Base-by-base conservation (phyloP, 495 filamentous ascomycete species). In the Hamigera avellanea region DNA sequence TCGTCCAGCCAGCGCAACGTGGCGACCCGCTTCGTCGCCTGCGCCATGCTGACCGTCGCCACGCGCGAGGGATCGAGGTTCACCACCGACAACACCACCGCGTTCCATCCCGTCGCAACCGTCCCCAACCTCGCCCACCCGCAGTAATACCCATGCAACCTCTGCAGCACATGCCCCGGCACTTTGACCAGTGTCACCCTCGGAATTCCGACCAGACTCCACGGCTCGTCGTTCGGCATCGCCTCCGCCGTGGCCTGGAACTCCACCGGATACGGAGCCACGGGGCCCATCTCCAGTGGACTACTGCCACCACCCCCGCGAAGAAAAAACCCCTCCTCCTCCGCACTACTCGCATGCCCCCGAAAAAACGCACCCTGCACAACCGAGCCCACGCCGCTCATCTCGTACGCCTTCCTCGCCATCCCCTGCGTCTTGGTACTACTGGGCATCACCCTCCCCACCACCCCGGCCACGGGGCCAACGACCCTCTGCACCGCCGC, bases 111-210 rank as follows among this genome's bases (percentile, higher is more conserved):
- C 1, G 44, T 28, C 0, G 26, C 23, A 5, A 42, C 5, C 14
- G 28, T 6, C 28, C 14, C 28, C 14, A n/a, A 12, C 6, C 28
- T 4, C 3, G 65, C 64, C 75, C 78, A 83, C 19, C 72, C 76
- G 41, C 80, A 76, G 43, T 77, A 82, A 29, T 76, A 61, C 0
- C 78, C 79, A 17, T 58, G 57, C 3, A 81, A 52, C 14, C 67
- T 64, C 32, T 69, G 55, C 2, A 52, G 36, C 14, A 77, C 51
- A 19, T 69, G 59, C 5, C 66, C 64, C 2, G 62, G 44, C 0
- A 75, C 51, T 29, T 50, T 61, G 8, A 38, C 33, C 2, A 80
- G 49, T 15, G 33, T 42, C 8, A 53, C 6, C 6, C 38, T 52
- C 7, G 37, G 30, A 0, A 30, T 45, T n/a, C 21, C 21, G 5